A percentile compares a stretch with the other conserved stretches of the same genome.
These are phyloP conservation scores for Pseudozyma sp. DNA, from an alignment of 1,284 basidiomycete genomes.

Conservation along the genomic window DNA sequence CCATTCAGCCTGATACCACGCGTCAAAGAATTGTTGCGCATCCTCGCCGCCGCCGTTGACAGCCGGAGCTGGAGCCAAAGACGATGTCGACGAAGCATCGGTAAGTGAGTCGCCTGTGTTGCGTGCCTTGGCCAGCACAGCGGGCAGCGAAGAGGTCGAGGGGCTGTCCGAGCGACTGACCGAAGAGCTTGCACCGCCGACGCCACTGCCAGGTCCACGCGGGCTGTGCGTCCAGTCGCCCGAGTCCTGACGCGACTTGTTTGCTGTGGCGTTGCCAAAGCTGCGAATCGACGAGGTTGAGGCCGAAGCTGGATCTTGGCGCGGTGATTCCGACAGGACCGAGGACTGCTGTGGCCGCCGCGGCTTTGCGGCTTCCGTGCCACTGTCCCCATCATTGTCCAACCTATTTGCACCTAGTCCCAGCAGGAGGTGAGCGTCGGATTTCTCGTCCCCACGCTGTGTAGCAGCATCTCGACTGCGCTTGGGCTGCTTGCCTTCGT, in stretches of 20 bases:
- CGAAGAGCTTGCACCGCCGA: constrained; percentile 23
- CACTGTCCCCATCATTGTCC: constrained; percentile 1
- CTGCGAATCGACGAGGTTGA: not conserved
- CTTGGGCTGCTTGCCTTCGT: constrained; percentile 23
- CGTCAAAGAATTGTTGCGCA: constrained; percentile 54
- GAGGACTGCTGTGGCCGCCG: constrained; percentile 1
- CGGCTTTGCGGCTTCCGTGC: constrained; percentile 3
- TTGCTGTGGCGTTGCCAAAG: constrained; percentile 7
- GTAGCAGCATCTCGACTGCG: constrained; percentile 13
- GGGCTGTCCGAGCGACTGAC: constrained; percentile 38
- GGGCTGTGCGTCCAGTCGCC: constrained; percentile 39
- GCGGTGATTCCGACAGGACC: constrained; percentile 1
- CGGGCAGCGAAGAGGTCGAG: constrained; percentile 29
- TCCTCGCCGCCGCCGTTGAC: constrained; percentile 41
- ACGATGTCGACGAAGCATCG: constrained; percentile 37
- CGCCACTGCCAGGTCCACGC: constrained; percentile 14
- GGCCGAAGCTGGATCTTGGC: constrained; percentile 9
- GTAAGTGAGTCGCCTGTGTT: constrained; percentile 13
- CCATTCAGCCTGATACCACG: constrained; percentile 56
- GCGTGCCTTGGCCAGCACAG: constrained; percentile 6
- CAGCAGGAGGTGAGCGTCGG: constrained; percentile 42
- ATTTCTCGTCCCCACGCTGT: constrained; percentile 26
- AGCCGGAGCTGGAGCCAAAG: constrained; percentile 14
- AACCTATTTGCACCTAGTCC: constrained; percentile 22
- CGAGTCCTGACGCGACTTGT: constrained; percentile 26